These are phyloP conservation scores for Nigrograna mackinnonii DNA, from an alignment of 2,329 filamentous ascomycete genomes.

Conservation along the genomic window DNA sequence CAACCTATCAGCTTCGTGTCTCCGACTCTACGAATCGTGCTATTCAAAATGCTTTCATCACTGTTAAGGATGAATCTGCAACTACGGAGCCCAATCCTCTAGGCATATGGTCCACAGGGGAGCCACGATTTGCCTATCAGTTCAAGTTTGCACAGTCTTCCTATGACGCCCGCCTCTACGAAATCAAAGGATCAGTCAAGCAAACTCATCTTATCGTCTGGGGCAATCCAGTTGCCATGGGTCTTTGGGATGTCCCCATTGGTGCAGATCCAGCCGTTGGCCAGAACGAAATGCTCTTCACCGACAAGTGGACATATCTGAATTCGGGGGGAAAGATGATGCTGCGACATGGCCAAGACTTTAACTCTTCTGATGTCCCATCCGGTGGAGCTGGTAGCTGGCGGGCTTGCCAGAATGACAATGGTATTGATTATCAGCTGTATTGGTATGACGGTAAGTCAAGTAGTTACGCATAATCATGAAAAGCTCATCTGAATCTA, in stretches of 20 bases:
- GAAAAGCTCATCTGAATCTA: background rate
- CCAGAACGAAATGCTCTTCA: slow-evolving; percentile 1
- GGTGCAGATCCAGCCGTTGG: background rate
- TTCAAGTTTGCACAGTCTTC: slow-evolving; percentile 3
- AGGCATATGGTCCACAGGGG: slow-evolving; percentile 8
- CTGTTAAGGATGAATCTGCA: slow-evolving; percentile 2
- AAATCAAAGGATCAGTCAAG: slow-evolving; percentile 2
- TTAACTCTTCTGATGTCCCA: slow-evolving; percentile 1
- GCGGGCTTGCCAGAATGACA: slow-evolving; percentile 8
- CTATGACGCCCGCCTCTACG: slow-evolving; percentile 3
- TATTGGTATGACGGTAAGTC: slow-evolving; percentile 11
- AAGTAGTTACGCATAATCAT: background rate
- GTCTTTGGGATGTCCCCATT: slow-evolving; percentile 5
- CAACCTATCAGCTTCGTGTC: slow-evolving; percentile 9
- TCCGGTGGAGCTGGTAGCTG: slow-evolving; percentile 4
- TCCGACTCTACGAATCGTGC: slow-evolving; percentile 1
- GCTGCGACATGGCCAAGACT: slow-evolving; percentile 2
- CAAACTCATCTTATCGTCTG: slow-evolving; percentile 5
- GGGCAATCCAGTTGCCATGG: slow-evolving; percentile 3
- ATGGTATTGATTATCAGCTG: slow-evolving; percentile 8
- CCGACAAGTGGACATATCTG: slow-evolving; percentile 2
- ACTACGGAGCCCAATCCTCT: slow-evolving; percentile 7
- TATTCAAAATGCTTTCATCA: slow-evolving; percentile 3
- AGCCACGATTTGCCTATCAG: slow-evolving; percentile 8
- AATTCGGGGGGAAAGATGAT: background rate